Conservation (phyloP, 306 rosid species). For the Crataegus laevigata region DNA sequence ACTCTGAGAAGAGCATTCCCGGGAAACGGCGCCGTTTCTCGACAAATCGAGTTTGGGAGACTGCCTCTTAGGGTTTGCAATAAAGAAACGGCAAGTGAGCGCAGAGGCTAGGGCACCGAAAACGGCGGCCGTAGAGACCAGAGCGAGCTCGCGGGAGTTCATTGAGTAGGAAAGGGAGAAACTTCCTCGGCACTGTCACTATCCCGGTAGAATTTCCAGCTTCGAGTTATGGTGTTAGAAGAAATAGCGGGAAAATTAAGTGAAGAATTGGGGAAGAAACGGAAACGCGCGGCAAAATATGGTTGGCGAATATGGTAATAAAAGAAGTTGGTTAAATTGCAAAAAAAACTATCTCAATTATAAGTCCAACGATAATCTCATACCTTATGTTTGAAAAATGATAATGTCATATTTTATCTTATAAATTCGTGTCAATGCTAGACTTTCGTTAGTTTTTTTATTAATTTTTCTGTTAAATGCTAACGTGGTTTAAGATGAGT, state of each 20-base stretch:
- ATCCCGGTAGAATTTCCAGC: not conserved
- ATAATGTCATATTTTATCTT: too few relatives aligned
- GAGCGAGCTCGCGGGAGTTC: slow-evolving; percentile 56
- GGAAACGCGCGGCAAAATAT: not conserved
- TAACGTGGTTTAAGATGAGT: too few relatives aligned
- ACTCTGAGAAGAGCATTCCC: slow-evolving; percentile 29
- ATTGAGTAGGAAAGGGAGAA: slow-evolving; percentile 19
- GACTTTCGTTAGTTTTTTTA: too few relatives aligned
- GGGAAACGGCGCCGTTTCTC: slow-evolving; percentile 27
- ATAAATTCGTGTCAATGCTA: too few relatives aligned
- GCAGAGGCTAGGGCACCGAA: slow-evolving; percentile 69
- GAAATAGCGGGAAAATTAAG: slow-evolving; percentile 26
- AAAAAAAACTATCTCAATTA: too few relatives aligned
- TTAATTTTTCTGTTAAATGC: too few relatives aligned
- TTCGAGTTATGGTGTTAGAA: not conserved
- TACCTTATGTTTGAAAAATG: too few relatives aligned
- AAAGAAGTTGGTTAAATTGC: too few relatives aligned
- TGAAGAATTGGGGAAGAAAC: not conserved
- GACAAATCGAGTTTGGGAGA: slow-evolving; percentile 10
- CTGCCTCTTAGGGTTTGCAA: slow-evolving; percentile 25
- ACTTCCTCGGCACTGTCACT: not conserved
- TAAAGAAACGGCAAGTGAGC: slow-evolving; percentile 48
- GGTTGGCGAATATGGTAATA: too few relatives aligned
- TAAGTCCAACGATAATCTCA: too few relatives aligned
- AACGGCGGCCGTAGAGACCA: slow-evolving; percentile 50